Evolutionary conservation across 78 protist genomes (phyloP), one percentile per base, ranked within the genome.

Genomic region (Protostelium mycophagum): DNA sequence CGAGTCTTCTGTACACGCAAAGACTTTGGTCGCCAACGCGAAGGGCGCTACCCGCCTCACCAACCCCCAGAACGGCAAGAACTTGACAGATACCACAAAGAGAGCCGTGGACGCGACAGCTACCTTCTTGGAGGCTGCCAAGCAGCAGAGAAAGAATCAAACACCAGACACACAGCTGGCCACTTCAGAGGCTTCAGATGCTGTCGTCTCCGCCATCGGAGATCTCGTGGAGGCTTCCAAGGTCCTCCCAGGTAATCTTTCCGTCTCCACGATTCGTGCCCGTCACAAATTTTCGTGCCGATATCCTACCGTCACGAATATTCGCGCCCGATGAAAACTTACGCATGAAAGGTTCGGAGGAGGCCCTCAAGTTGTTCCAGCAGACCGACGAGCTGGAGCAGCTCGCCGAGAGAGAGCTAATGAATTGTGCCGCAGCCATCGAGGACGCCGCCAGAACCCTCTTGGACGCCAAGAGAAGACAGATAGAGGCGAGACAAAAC

Each of bases 311-410:
- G 28, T 28, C 29, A 83, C 28, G 37, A 83, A 83, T 83, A 83
- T 29, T 83, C 84, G 29, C 29, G 84, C 29, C 84, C 28, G 84
- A 83, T 83, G 84, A n/a, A 83, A 83, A n/a, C 84, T 83, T n/a
- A n/a, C n/a, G n/a, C n/a, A n/a, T n/a, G 16, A 51, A 5, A 51
- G 73, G 73, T 51, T 51, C 73, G 73, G 91, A 91, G 51, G 87
- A 91, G 87, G 94, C 94, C 91, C 89, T 89, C 83, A 85, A 90
- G 63, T 88, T 93, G 87, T 93, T 93, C 85, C 91, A 88, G 1
- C 91, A 91, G 16, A 91, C 92, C 86, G 95, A 93, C 38, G 88
- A 90, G 83, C 95, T 93, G 83, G 95, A 93, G 86, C 91, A 92
- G 38, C 90, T 91, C 25, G 95, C 95, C 0, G 95, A 93, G 83